A percentile compares a stretch with the other conserved stretches of the same genome.
These are phyloP conservation scores for Amoebophrya sp. DNA, from an alignment of 169 alveolate genomes.

Conservation along the genomic window DNA sequence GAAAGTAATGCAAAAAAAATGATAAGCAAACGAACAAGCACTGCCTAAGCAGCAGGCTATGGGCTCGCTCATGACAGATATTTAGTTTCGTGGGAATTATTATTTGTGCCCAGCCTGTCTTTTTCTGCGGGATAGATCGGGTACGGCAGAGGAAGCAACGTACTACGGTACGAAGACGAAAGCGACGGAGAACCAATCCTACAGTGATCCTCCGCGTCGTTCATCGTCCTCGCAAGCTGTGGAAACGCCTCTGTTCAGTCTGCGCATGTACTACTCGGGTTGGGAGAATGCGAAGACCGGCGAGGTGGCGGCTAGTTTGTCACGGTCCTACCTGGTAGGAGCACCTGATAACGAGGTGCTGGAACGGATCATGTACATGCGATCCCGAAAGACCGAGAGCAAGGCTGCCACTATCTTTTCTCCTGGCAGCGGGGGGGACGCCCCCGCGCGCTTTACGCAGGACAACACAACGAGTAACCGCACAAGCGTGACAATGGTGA, in stretches of 20 bases:
- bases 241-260: background rate
- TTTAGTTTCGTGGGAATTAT: too few relatives aligned
- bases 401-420: background rate
- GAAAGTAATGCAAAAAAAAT: too few relatives aligned
- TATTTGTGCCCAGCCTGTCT: too few relatives aligned
- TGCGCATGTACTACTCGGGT: background rate
- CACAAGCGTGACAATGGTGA: background rate
- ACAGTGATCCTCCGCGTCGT: background rate
- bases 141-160: background rate
- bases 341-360: background rate
- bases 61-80: too few relatives aligned
- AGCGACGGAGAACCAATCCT: background rate
- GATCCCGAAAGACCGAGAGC: background rate
- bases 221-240: background rate
- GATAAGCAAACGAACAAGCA: too few relatives aligned
- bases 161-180: background rate
- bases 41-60: too few relatives aligned
- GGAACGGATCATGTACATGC: background rate
- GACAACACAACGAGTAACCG: background rate
- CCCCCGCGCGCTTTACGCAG: too few relatives aligned
- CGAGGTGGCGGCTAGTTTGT: background rate
- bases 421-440: too few relatives aligned
- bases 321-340: background rate
- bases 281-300: background rate
- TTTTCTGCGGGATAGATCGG: too few relatives aligned